A percentile compares a stretch with the other conserved stretches of the same genome.
Evolutionary conservation across 352 stramenopile genomes (phyloP).

Genomic region (Thalassiosira livingstoniorum): DNA sequence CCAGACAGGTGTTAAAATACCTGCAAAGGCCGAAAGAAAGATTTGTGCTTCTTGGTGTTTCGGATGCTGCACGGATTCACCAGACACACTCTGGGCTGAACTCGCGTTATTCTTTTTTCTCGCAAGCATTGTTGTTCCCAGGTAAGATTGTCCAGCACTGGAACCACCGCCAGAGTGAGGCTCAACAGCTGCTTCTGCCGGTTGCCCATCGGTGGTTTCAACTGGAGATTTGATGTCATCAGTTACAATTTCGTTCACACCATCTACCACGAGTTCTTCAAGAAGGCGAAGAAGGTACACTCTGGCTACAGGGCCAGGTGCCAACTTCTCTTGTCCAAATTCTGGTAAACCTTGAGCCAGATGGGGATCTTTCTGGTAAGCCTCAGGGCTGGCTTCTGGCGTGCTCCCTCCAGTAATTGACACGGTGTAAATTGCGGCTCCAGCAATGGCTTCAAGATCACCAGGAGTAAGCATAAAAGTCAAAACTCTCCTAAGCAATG

Average conservation of each 20-base stretch:
- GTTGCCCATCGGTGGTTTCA: constrained; percentile 45
- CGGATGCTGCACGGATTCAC: constrained; percentile 69
- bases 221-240: constrained; percentile 56
- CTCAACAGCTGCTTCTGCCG: constrained; percentile 59
- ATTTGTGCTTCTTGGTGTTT: constrained; percentile 85
- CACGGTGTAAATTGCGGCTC: constrained; percentile 85
- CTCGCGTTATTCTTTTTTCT: constrained; percentile 46
- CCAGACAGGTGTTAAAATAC: constrained; percentile 85
- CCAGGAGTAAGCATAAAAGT: constrained; percentile 87
- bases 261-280: constrained; percentile 86
- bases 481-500: constrained; percentile 79
- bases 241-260: constrained; percentile 86
- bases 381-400: constrained; percentile 29
- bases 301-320: constrained; percentile 71
- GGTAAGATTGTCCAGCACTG: constrained; percentile 72
- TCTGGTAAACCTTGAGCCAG: constrained; percentile 23
- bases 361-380: constrained; percentile 22
- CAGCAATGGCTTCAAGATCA: constrained; percentile 84
- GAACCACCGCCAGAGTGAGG: constrained; percentile 79
- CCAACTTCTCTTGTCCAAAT: constrained; percentile 62
- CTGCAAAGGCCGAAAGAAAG: constrained; percentile 84
- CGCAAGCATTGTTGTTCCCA: too few relatives aligned
- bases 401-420: constrained; percentile 67
- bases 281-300: constrained; percentile 86
- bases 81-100: constrained; percentile 11